Percentiles rank a stretch among this genome's conserved stretches.
Conservation (phyloP, 2,329 filamentous ascomycete genomes). For the Akanthomyces lecanii region DNA sequence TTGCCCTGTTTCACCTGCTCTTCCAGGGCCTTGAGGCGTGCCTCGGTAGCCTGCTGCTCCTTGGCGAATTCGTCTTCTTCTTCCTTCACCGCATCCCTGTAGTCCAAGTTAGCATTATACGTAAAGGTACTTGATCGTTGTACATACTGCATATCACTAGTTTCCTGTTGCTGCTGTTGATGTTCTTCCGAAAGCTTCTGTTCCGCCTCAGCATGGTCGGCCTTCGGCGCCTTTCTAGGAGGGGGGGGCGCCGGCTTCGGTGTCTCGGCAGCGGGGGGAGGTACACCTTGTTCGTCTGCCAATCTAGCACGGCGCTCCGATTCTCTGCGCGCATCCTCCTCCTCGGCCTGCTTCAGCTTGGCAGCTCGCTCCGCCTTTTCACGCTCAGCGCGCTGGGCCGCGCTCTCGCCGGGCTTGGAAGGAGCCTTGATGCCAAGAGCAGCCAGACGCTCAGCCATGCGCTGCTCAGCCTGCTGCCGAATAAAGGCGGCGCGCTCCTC, state of each 20-base stretch:
- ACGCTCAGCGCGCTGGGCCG: conserved; percentile 80
- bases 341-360: conserved; percentile 83
- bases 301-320: conserved; percentile 79
- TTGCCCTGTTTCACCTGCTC: conserved; percentile 93
- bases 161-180: conserved; percentile 69
- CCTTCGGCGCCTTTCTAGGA: conserved; percentile 62
- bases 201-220: conserved; percentile 57
- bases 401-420: conserved; percentile 71
- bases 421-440: conserved; percentile 87
- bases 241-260: conserved; percentile 70
- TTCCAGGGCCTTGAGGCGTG: conserved; percentile 82
- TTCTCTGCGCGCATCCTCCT: conserved; percentile 86
- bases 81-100: conserved; percentile 65
- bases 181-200: conserved; percentile 67
- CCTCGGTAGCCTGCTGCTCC: conserved; percentile 76
- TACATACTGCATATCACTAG: conserved; percentile 77
- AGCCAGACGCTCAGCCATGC: conserved; percentile 93
- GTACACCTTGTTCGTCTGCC: conserved; percentile 67
- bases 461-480: conserved; percentile 92
- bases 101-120: conserved; percentile 24
- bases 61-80: conserved; percentile 77
- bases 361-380: conserved; percentile 85
- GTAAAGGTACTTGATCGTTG: neutral
- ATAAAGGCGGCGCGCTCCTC: conserved; percentile 95
- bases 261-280: conserved; percentile 47